Conservation (phyloP, 2,329 filamentous ascomycete genomes). For the Phaeosphaeriaceae sp. region DNA sequence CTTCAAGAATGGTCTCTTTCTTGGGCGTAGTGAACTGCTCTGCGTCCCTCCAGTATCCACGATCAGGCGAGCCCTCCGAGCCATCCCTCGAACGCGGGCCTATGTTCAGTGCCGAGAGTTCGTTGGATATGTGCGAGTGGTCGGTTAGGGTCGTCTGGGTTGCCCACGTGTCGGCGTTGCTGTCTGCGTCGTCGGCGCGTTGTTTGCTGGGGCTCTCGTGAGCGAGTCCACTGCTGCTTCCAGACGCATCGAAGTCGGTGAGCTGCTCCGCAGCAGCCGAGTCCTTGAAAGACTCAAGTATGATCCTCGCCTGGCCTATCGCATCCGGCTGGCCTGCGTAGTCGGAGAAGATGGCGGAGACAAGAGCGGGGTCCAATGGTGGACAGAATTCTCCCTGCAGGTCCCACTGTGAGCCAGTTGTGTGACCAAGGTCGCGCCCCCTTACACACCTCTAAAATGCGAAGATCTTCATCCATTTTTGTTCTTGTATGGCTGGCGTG, state of each 20-base stretch:
- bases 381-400: conserved; percentile 73
- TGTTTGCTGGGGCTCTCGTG: conserved; percentile 24
- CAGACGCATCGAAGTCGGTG: conserved; percentile 79
- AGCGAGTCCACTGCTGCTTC: conserved; percentile 60
- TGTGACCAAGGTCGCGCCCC: conserved; percentile 3
- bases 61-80: conserved; percentile 30
- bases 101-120: conserved; percentile 49
- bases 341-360: conserved; percentile 78
- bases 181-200: conserved; percentile 35
- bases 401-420: conserved; percentile 17
- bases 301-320: conserved; percentile 62
- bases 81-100: conserved; percentile 21
- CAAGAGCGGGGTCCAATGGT: conserved; percentile 76
- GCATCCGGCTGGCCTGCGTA: conserved; percentile 66
- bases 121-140: conserved; percentile 57
- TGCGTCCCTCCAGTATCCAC: conserved; percentile 45
- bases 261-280: conserved; percentile 72
- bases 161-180: conserved; percentile 46
- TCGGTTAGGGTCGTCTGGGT: conserved; percentile 58
- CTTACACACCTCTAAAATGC: conserved; percentile 39
- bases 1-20: conserved; percentile 68
- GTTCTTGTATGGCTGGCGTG: conserved; percentile 31
- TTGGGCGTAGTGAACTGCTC: conserved; percentile 62
- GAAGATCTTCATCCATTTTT: conserved; percentile 47
- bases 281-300: conserved; percentile 70